phyloP scores from a whole-genome alignment of 2,329 filamentous ascomycete genomes.

The Hypoxylon sp. region DNA sequence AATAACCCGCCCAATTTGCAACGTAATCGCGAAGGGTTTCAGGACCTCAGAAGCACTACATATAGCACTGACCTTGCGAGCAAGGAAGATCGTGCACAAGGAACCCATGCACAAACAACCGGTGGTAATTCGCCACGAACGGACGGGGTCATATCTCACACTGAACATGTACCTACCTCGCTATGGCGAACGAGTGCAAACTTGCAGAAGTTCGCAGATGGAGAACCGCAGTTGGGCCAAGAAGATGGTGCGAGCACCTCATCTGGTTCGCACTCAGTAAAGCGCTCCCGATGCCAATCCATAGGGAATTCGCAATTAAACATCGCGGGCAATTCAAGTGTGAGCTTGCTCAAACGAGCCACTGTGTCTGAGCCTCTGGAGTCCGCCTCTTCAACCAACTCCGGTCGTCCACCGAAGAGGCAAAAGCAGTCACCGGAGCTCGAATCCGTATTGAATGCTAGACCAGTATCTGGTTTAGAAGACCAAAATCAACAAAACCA shows the following conservation, averaged over 20 bases:
- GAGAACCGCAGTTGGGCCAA: background rate
- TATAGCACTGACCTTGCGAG: background rate
- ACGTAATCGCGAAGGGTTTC: background rate
- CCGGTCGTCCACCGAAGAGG: constrained; percentile 9
- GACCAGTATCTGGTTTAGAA: background rate
- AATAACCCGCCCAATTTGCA: background rate
- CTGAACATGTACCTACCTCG: background rate
- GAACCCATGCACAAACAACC: background rate
- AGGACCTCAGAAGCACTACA: background rate
- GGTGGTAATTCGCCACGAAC: background rate
- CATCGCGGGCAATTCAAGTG: background rate
- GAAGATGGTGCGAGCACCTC: no score
- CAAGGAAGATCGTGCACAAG: background rate
- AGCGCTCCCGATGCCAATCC: constrained; percentile 21
- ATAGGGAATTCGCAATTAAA: background rate
- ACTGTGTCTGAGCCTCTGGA: background rate
- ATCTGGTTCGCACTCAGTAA: constrained; percentile 12
- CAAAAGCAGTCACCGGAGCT: constrained; percentile 4
- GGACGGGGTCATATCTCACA: background rate
- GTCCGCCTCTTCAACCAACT: background rate
- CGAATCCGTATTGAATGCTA: background rate
- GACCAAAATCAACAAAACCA: background rate
- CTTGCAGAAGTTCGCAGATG: background rate
- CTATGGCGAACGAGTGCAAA: no score
- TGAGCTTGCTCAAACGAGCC: background rate